Base-by-base conservation (phyloP, 2,329 filamentous ascomycete species). In the Bipolaris zeicola region DNA sequence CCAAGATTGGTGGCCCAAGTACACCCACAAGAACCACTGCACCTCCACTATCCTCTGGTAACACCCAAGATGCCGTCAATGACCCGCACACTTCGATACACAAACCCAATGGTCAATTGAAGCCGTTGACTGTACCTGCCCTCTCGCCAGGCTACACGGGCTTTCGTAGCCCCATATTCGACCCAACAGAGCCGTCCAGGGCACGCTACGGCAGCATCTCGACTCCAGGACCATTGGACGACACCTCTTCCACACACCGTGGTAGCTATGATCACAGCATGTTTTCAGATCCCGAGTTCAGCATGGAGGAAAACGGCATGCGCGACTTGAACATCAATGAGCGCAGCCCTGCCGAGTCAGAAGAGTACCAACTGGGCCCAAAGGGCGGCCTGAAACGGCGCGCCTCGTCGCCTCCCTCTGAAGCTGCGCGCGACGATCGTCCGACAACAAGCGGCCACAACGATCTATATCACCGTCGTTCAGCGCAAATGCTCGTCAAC, bases 331-430 rank as follows among this genome's bases (percentile, higher is more conserved):
- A 83, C 60, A 79, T 85, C 60, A 81, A 83, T 59, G 83, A 86
- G 55, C 78, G 81, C 58, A 81, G 78, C 66, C 79, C 76, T 50
- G 73, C 77, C 42, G 75, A 74, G 26, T 78, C 73, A 31, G 77
- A 80, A 16, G 80, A 81, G 37, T 79, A 79, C 44, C 73, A 76
- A 38, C 61, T 69, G 43, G 72, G 68, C 49, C 77, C 79, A 22
- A 82, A 79, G 65, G 79, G 82, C 52, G 85, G 86, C 46, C 82
- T 84, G 64, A 89, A 89, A 73, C 80, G 87, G 69, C 81, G 86
- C 55, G 87, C 87, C 58, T 87, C 85, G 13, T 87, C 85, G 51
- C 85, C 87, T 18, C 86, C 86, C 37, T 80, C 82, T 54, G 85
- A 87, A 65, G 80, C 80, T 48, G 67, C 73, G 44, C 76, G 79